Base-by-base conservation (phyloP, 2,329 filamentous ascomycete species). In the Fusarium dimerum region DNA sequence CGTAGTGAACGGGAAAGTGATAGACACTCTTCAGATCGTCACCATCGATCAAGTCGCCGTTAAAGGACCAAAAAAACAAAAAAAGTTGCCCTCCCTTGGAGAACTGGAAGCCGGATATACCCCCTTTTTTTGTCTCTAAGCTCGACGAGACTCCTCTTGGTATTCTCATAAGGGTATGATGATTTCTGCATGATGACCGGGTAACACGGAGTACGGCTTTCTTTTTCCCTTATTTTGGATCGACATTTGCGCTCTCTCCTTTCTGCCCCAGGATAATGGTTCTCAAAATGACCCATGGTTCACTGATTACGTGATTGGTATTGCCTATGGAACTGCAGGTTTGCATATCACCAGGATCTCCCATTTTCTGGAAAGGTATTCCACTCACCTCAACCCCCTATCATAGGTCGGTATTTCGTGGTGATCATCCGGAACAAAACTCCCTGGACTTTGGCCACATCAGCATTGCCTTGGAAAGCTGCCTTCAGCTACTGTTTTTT, bases 1-100 rank as follows among this genome's bases (percentile, higher is more conserved):
- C 73, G 73, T 68, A 73, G 66, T 70, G 73, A 76, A 52, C 68
- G 72, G 63, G 75, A 77, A 52, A 64, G 58, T 64, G 73, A 75
- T 60, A 74, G 73, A 65, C 71, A 71, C 52, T 61, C 67, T 48
- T 66, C 68, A 17, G 71, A 74, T 57, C 64, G 71, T 55, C 72
- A 74, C 56, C 70, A 73, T 54, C 71, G 74, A 52, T 64, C 71
- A 49, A 63, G 69, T 45, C 72, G 71, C 54, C 71, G 73, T 63
- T 73, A 69, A 65, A 52, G 45, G 52, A 47, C 44, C 44, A 10
- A 12, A 12, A 9, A 9, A 40, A 40, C n/a, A n/a, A n/a, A n/a
- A n/a, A n/a, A n/a, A n/a, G n/a, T n/a, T n/a, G n/a, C 39, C 39
- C 39, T 16, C 49, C 45, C 29, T 52, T 45, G 58, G 60, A 58